Base-by-base conservation (phyloP, 371 early-diverging fungal species). In the Catenaria anguillulae region DNA sequence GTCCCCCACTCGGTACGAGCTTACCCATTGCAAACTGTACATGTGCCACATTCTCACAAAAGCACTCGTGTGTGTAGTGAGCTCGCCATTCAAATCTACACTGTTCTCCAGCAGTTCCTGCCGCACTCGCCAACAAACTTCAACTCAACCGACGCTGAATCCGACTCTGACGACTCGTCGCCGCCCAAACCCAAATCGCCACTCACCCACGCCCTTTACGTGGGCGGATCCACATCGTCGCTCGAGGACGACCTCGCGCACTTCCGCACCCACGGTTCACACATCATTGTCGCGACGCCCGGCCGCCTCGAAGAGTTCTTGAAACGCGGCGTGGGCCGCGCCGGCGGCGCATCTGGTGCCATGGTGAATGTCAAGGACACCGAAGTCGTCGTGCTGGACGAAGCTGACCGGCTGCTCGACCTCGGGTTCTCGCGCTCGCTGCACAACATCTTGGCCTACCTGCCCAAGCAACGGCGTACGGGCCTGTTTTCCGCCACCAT, bases 401-500 rank as follows among this genome's bases (percentile, higher is more conserved):
- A 95, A 73, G 93, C 93, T 0, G 93, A 93, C 73, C 78, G 91
- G 60, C 69, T 97, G 46, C 79, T 97, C 67, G 93, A 95, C 66
- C 84, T 97, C 88, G 97, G 97, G 24, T 97, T 97, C 64, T 82
- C 88, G 43, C 76, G 81, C 55, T 78, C 85, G 61, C 65, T 98
- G 31, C 84, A 76, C 26, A 75, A 77, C 36, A 95, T 98, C 66
- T 76, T 97, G 61, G 70, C 78, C 3, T 71, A 78, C 10, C 67
- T 98, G 29, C 95, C 94, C 6, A 91, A 90, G 63, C 93, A 98
- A 72, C 84, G 95, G 26, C 85, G 97, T 54, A 98, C 94, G 0
- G 92, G 97, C 21, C 75, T 99, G 33, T 99, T 97, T 68, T 97
- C 95, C 1, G 99, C 99, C 0, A 99, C 99, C 12, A 87, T 97